phyloP scores from a whole-genome alignment of 2,329 filamentous ascomycete genomes.

The Alternaria hordeiaustralica region DNA sequence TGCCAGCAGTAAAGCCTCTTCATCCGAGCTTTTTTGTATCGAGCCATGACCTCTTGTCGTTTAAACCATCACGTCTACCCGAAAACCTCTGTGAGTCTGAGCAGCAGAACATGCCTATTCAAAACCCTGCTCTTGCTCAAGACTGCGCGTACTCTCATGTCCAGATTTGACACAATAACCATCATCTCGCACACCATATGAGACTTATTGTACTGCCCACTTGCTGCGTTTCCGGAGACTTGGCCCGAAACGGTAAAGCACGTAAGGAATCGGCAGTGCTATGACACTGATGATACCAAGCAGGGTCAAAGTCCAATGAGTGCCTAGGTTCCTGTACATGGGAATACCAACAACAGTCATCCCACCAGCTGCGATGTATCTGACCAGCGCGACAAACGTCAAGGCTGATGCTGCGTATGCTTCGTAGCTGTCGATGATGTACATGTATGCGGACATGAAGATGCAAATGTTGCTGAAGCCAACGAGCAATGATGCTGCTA shows the following conservation, averaged over 20 bases:
- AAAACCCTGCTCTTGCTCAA: neutral
- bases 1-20: neutral
- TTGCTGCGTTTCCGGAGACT: conserved; percentile 6
- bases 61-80: neutral
- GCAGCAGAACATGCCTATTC: neutral
- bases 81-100: neutral
- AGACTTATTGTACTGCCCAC: neutral
- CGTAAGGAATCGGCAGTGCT: conserved; percentile 51
- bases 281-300: conserved; percentile 40
- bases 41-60: neutral
- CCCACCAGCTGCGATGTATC: conserved; percentile 51
- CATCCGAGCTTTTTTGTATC: neutral
- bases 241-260: conserved; percentile 53
- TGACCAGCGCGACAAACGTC: conserved; percentile 49
- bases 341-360: conserved; percentile 51
- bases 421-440: conserved; percentile 65
- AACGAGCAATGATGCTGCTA: conserved; percentile 55
- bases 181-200: neutral
- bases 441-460: conserved; percentile 60
- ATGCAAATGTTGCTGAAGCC: conserved; percentile 9
- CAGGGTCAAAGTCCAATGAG: conserved; percentile 43
- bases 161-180: neutral
- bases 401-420: conserved; percentile 59
- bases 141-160: neutral
- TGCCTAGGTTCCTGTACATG: conserved; percentile 49